Evolutionary conservation across 805 yeast genomes (phyloP).

Genomic region (Groenewaldozyma tartarivorans): DNA sequence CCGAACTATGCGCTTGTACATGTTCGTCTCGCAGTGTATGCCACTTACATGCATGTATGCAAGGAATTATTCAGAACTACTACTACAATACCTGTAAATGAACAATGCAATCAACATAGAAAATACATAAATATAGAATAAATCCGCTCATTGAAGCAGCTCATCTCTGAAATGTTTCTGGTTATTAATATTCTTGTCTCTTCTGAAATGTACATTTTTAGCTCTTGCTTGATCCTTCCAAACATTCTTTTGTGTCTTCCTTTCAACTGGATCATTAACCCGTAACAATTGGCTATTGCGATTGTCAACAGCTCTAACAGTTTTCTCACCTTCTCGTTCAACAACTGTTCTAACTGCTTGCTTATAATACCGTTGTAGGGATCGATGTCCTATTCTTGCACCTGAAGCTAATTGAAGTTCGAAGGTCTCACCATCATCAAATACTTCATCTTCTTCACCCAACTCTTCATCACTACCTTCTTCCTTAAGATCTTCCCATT

Average conservation of each 20-base stretch:
- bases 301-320: constrained; percentile 65
- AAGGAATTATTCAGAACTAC: background rate
- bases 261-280: constrained; percentile 31
- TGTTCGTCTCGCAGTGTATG: too few species aligned
- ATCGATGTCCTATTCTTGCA: constrained; percentile 69
- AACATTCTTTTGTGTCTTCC: constrained; percentile 43
- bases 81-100: constrained; percentile 17
- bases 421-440: constrained; percentile 25
- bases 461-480: constrained; percentile 20
- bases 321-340: constrained; percentile 55
- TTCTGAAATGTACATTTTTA: constrained; percentile 31
- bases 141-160: constrained; percentile 35
- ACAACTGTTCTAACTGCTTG: constrained; percentile 49
- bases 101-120: constrained; percentile 11
- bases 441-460: constrained; percentile 44
- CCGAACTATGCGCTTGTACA: too few species aligned
- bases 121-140: constrained; percentile 1
- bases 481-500: constrained; percentile 20
- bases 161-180: constrained; percentile 82
- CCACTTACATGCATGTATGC: too few species aligned
- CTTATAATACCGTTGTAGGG: constrained; percentile 59
- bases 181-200: constrained; percentile 66
- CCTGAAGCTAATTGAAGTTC: constrained; percentile 75
- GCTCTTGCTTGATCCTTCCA: constrained; percentile 49
- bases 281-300: constrained; percentile 22